Evolutionary conservation across 179 eudicot species (phyloP), one percentile per base, ranked within the genome.

Genomic region (Silene coronaria): DNA sequence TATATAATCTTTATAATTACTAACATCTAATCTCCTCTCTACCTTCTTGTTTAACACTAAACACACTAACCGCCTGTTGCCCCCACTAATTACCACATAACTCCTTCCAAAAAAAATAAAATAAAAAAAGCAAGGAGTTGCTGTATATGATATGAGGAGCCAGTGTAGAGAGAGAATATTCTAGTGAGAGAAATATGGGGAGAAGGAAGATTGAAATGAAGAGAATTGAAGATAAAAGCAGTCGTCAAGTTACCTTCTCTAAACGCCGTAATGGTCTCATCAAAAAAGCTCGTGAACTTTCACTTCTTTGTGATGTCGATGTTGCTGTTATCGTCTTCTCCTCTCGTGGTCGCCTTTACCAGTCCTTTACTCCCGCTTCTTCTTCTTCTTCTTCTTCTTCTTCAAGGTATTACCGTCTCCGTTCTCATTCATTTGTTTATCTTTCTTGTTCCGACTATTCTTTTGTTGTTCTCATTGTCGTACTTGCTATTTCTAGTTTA

Each of bases 201-300:
- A 53, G 85, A 51, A 68, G 80, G 73, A 82, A 82, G 80, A 76
- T 82, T 26, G 82, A 82, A 72, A 82, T 82, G 80, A 82, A 82
- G 80, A 60, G 63, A 32, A 82, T 82, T 21, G 81, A 81, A 58
- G 81, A 81, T 61, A 81, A 81, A 58, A 81, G 70, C 30, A 78
- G 81, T 51, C 66, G 84, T 27, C 84, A 81, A 64, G 84, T 81
- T 4, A 81, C 84, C 45, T 81, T 81, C 26, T 81, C 84, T 0
- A 81, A 81, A 66, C 69, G 84, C 3, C 75, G 84, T 7, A 22
- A 66, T 13, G 84, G 84, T 17, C 57, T 82, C 5, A 60, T 82
- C 45, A 82, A 82, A 53, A 82, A 82, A 28, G 77, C 85, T n/a
- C 59, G 77, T 0, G 77, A 82, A 69, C 76, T 82, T 46, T 82